Percentiles rank a stretch among this genome's conserved stretches.
phyloP scores from a whole-genome alignment of 306 rosid genomes.

The Prosopis cineraria region DNA sequence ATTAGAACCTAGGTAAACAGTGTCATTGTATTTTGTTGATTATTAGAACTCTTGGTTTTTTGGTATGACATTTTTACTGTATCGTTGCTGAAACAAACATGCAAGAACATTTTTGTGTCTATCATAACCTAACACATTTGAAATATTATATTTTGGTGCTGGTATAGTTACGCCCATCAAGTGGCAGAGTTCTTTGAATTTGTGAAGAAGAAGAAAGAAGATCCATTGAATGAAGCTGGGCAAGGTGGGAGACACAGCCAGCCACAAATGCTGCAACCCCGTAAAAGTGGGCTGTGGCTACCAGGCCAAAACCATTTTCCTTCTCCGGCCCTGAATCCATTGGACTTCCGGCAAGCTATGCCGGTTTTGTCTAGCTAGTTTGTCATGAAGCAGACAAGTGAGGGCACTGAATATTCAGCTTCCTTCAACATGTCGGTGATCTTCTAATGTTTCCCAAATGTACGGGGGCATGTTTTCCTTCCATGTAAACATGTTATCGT shows the following conservation, averaged over 20 bases:
- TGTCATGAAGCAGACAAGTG: not conserved
- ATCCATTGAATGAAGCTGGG: slow-evolving; percentile 43
- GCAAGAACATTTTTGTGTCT: not conserved
- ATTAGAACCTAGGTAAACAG: not conserved
- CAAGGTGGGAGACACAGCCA: slow-evolving; percentile 49
- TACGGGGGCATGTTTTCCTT: not conserved
- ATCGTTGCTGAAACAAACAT: not conserved
- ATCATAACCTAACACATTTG: not conserved
- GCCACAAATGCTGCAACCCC: slow-evolving; percentile 61
- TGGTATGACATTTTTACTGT: not conserved
- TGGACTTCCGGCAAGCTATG: slow-evolving; percentile 77
- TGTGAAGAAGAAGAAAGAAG: slow-evolving; percentile 77
- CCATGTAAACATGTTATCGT: slow-evolving; percentile 39
- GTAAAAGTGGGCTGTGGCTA: slow-evolving; percentile 67
- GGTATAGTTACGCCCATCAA: slow-evolving; percentile 92
- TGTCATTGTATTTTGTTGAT: not conserved
- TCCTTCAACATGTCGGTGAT: not conserved
- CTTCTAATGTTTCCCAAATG: slow-evolving; percentile 29
- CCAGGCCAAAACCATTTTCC: slow-evolving; percentile 72
- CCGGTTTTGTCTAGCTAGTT: slow-evolving; percentile 65
- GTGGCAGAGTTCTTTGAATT: slow-evolving; percentile 90
- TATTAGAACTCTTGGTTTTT: not conserved
- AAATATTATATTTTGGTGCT: slow-evolving; percentile 25
- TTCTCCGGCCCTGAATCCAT: slow-evolving; percentile 51
- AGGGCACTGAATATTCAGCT: not conserved